A percentile compares a stretch with the other conserved stretches of the same genome.
Evolutionary conservation across 169 alveolate species (phyloP).

Genomic region (Miamiensis avidus): DNA sequence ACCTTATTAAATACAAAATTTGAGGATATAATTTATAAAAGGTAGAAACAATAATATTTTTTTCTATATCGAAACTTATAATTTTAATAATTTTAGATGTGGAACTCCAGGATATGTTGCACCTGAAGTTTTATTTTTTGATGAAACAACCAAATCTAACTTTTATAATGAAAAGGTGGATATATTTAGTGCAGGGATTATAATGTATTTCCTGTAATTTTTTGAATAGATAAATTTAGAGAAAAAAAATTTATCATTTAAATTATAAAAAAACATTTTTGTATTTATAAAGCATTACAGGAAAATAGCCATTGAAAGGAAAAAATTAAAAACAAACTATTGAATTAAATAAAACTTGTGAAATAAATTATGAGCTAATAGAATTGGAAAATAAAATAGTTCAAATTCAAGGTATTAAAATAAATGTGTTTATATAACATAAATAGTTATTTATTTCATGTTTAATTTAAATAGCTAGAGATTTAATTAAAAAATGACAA

Average conservation of each 20-base stretch:
- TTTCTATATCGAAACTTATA: too few species aligned
- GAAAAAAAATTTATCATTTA: too few species aligned
- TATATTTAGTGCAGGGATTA: background rate
- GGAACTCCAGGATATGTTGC: background rate
- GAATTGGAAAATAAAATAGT: background rate
- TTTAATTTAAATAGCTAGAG: too few species aligned
- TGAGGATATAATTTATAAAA: background rate
- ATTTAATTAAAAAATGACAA: too few species aligned
- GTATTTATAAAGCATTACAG: background rate
- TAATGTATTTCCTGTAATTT: background rate
- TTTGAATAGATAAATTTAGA: too few species aligned
- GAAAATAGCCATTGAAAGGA: background rate
- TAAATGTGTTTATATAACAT: background rate
- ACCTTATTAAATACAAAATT: background rate
- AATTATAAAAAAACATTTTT: too few species aligned
- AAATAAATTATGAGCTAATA: too few species aligned
- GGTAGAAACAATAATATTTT: background rate
- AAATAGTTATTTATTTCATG: too few species aligned
- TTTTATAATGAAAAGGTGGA: background rate
- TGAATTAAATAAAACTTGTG: background rate
- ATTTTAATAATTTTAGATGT: background rate
- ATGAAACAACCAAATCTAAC: background rate
- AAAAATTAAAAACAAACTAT: background rate
- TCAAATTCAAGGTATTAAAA: too few species aligned
- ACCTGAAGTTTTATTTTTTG: background rate